Base-by-base conservation (phyloP, 352 stramenopile genomes). In the Phytopythium cucurbitacearum region DNA sequence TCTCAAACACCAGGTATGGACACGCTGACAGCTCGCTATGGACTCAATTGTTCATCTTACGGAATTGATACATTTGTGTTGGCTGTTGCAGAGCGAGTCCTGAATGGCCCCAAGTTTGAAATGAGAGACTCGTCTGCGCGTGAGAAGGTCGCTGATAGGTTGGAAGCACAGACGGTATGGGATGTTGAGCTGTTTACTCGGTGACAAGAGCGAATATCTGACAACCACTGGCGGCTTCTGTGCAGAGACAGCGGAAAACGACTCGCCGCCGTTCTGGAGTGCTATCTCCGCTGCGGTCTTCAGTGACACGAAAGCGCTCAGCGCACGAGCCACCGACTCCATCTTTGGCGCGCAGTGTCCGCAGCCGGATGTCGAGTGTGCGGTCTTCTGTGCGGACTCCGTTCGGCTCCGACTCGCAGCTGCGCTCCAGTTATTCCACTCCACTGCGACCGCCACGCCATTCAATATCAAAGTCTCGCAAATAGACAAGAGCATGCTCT, bases 391-490 rank as follows among this genome's bases (percentile, higher is more conserved):
- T 67, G 16, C 68, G 60, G 7, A 85, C 75, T 5, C 67, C 80
- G 4, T 67, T 88, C 45, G 76, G 81, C 12, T 77, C 71, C 3
- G 80, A 89, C 49, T 59, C 67, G 3, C 79, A 92, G 47, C 68
- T 94, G 42, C 69, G 81, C 43, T 80, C 84, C 13, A 92, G 81
- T 48, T 94, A 94, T 63, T 74, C 81, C 16, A 89, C 82, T 5
- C 82, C 80, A n/a, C 40, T 76, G 42, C 60, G 60, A 3, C 61
- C 65, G 21, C 58, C 71, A 3, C 65, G 60, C 13, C 59, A 65
- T 60, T 60, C 58, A 28, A 28, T 28, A 28, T 28, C 21, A 28
- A 28, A 28, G 21, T 28, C 21, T 28, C 21, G 21, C 21, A 28
- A 28, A 28, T 28, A 28, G 21, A 2, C 21, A 28, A 28, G 21